Evolutionary conservation across 441 rosid genomes (phyloP).

Genomic region (Populus tomentosa): DNA sequence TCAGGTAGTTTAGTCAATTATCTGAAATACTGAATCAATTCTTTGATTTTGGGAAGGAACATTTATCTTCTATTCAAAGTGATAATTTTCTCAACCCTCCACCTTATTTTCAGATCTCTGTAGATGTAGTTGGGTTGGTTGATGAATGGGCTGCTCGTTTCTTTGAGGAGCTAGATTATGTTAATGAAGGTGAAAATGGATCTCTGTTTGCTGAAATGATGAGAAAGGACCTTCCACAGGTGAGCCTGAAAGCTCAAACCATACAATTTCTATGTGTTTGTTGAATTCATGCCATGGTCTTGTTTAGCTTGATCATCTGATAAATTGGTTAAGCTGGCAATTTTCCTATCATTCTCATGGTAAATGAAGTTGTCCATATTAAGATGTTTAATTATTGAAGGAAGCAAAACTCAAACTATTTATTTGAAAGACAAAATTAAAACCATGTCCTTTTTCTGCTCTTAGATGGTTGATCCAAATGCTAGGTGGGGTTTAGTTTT

Average conservation of each 20-base stretch:
- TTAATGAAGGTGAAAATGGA: conserved; percentile 95
- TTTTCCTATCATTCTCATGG: background rate
- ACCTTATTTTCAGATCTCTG: conserved; percentile 47
- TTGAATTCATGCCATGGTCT: background rate
- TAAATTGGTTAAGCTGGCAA: too few relatives aligned
- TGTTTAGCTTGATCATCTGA: background rate
- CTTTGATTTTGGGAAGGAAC: background rate
- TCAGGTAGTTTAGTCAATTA: conserved; percentile 43
- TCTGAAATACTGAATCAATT: too few relatives aligned
- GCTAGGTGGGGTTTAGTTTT: background rate
- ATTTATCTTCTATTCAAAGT: background rate
- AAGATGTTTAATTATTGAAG: background rate
- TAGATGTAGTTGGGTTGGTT: conserved; percentile 94
- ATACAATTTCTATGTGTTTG: background rate
- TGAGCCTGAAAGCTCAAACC: conserved; percentile 29
- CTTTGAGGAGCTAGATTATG: conserved; percentile 95
- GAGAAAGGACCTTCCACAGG: conserved; percentile 99
- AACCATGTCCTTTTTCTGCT: background rate
- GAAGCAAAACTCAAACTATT: background rate
- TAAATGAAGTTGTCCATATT: background rate
- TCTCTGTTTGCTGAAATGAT: conserved; percentile 88
- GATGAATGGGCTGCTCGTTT: conserved; percentile 99
- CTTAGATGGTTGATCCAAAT: background rate
- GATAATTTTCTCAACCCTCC: conserved; percentile 7
- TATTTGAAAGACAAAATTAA: background rate